Base-by-base conservation (phyloP, 345 rosid species). In the Bruguiera parviflora region DNA sequence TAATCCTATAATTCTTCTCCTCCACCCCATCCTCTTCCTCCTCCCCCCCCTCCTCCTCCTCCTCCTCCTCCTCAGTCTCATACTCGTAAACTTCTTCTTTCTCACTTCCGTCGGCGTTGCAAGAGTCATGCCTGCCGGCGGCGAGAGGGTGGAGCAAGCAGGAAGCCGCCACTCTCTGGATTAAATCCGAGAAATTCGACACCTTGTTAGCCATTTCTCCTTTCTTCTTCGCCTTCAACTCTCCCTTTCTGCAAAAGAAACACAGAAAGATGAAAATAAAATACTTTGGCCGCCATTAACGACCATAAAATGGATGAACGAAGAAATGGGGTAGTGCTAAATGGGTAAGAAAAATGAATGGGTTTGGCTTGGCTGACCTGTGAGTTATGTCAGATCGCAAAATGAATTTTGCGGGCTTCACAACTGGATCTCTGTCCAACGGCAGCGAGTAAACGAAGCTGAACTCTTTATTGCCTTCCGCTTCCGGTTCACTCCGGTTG, bases 121-220 rank as follows among this genome's bases (percentile, higher is more conserved):
- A 75, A 53, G 84, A 13, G 2, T 70, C 82, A n/a, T 84, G 91
- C 62, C 94, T 76, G 29, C 82, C 78, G 76, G 87, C 78, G 73
- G 87, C 86, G 61, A 94, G 87, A 0, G 98, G 97, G 78, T 91
- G 92, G 74, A 91, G 85, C 75, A 94, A 78, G 79, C 98, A 91
- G 58, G 94, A 88, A 20, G 97, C 92, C 4, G 97, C 84, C 19
- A 89, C 92, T 55, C 97, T 83, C 24, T 94, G 98, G 58, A 94
- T 86, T 81, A 94, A 86, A 85, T 89, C 90, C 58, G 95, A 84
- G 83, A 91, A 87, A 75, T 81, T 88, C 0, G 93, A 89, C 29
- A 82, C 90, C 72, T 85, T 94, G 79, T 78, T 80, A 56, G 86
- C 71, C 90, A 86, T 87, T 68, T 82, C 90, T 61, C 85, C 81